Conservation (phyloP, 2,329 filamentous ascomycete species). For the Lasiodiplodia hormozganensis region DNA sequence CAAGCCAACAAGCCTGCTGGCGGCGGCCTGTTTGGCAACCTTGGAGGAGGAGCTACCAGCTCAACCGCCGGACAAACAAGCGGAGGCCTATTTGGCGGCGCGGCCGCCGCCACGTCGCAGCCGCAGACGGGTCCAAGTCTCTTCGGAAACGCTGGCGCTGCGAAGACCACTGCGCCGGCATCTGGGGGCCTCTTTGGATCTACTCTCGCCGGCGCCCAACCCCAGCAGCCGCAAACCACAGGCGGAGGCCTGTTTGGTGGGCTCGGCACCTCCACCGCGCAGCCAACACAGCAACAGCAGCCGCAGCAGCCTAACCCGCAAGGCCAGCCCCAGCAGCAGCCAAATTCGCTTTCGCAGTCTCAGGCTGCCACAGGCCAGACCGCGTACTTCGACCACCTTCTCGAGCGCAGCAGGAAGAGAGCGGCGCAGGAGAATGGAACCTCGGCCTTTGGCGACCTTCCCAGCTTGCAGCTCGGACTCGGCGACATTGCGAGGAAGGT, state of each 20-base stretch:
- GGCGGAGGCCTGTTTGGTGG: conserved; percentile 28
- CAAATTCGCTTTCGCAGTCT: conserved; percentile 43
- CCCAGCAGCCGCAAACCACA: conserved; percentile 31
- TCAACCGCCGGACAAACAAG: conserved; percentile 10
- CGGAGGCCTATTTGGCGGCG: conserved; percentile 22
- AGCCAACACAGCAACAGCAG: conserved; percentile 36
- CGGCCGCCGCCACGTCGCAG: neutral
- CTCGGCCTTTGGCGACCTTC: conserved; percentile 74
- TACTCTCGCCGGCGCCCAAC: conserved; percentile 8
- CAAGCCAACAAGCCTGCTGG: conserved; percentile 34
- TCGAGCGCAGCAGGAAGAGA: conserved; percentile 71
- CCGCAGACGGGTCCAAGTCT: conserved; percentile 9
- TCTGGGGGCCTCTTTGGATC: conserved; percentile 23
- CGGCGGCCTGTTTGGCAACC: conserved; percentile 40
- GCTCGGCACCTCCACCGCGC: conserved; percentile 15
- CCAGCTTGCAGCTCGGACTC: conserved; percentile 87
- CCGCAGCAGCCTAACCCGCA: conserved; percentile 39
- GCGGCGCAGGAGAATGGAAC: conserved; percentile 69
- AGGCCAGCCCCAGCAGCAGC: conserved; percentile 36
- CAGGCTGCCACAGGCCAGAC: conserved; percentile 51
- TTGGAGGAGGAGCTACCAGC: conserved; percentile 28
- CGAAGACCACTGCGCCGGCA: conserved; percentile 17
- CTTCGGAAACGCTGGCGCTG: conserved; percentile 6
- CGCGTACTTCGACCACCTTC: conserved; percentile 69
- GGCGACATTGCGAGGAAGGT: conserved; percentile 82